Evolutionary conservation across 106 monocot genomes (phyloP).

Genomic region (Platanthera guangdongensis): DNA sequence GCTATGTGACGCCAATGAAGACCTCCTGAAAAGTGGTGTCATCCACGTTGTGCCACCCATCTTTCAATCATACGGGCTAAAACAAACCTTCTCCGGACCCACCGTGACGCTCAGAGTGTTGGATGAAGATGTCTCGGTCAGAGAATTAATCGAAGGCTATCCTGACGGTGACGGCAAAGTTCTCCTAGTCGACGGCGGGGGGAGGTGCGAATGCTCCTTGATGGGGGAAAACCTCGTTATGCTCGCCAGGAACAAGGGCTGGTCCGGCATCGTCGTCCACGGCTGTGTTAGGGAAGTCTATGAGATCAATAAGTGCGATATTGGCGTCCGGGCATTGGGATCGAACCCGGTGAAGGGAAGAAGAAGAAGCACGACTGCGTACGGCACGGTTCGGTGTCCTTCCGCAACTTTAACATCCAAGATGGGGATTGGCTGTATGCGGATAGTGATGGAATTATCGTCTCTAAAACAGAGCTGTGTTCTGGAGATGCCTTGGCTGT

Average conservation of each 20-base stretch:
- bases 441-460: slow-evolving; percentile 22
- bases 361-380: slow-evolving; percentile 28
- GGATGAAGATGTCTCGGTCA: slow-evolving; percentile 30
- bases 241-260: slow-evolving; percentile 31
- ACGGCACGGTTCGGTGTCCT: slow-evolving; percentile 19
- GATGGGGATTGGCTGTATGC: slow-evolving; percentile 39
- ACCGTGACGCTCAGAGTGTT: slow-evolving; percentile 34
- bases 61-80: slow-evolving; percentile 27
- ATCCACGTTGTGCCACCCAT: slow-evolving; percentile 21
- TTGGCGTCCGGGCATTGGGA: slow-evolving; percentile 24
- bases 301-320: slow-evolving; percentile 31
- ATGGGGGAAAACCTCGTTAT: slow-evolving; percentile 35
- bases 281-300: slow-evolving; percentile 35
- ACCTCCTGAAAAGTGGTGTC: slow-evolving; percentile 19
- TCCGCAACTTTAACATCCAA: slow-evolving; percentile 20
- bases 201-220: slow-evolving; percentile 28
- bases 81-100: slow-evolving; percentile 31
- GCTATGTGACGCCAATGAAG: slow-evolving; percentile 22
- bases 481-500: background rate
- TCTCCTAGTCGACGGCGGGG: slow-evolving; percentile 28
- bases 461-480: slow-evolving; percentile 15
- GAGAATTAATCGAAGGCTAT: slow-evolving; percentile 20
- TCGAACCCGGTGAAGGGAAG: slow-evolving; percentile 34
- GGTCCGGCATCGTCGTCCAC: slow-evolving; percentile 30
- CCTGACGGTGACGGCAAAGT: slow-evolving; percentile 26